A percentile compares a stretch with the other conserved stretches of the same genome.
phyloP scores from a whole-genome alignment of 176 grass and related monocot genomes.

The Eragrostis nindensis region DNA sequence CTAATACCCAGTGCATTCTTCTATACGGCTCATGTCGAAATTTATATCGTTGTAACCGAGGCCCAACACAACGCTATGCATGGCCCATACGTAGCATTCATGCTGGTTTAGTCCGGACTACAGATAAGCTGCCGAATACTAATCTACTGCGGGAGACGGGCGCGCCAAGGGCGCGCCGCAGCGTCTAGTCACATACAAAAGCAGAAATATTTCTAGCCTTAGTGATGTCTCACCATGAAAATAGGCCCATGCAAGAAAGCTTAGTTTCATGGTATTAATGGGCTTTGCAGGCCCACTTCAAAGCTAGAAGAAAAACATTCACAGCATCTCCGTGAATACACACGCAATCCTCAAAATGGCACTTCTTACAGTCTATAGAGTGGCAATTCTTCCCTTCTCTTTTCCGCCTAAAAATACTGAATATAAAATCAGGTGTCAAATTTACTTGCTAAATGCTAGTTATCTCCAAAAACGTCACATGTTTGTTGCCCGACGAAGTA shows the following conservation, averaged over 20 bases:
- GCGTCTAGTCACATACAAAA: too few species aligned
- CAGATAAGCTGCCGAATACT: too few species aligned
- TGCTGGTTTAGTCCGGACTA: too few species aligned
- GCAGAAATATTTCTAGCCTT: too few species aligned
- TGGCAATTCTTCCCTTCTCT: neutral
- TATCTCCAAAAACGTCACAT: neutral
- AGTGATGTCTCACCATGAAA: neutral
- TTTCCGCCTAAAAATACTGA: neutral
- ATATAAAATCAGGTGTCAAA: neutral
- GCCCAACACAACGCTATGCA: too few species aligned
- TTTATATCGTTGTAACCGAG: too few species aligned
- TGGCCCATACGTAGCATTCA: too few species aligned
- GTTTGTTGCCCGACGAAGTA: neutral
- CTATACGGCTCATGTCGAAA: too few species aligned
- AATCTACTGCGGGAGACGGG: too few species aligned
- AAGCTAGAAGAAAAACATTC: neutral
- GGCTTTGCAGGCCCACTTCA: neutral
- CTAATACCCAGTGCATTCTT: too few species aligned
- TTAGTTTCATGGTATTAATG: neutral
- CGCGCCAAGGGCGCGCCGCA: too few species aligned
- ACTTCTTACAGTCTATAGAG: neutral
- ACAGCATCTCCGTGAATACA: neutral
- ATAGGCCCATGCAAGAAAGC: neutral
- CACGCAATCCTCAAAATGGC: neutral
- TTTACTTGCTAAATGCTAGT: neutral